These are phyloP conservation scores for Nephelium lappaceum DNA, from an alignment of 345 rosid species.

Conservation along the genomic window DNA sequence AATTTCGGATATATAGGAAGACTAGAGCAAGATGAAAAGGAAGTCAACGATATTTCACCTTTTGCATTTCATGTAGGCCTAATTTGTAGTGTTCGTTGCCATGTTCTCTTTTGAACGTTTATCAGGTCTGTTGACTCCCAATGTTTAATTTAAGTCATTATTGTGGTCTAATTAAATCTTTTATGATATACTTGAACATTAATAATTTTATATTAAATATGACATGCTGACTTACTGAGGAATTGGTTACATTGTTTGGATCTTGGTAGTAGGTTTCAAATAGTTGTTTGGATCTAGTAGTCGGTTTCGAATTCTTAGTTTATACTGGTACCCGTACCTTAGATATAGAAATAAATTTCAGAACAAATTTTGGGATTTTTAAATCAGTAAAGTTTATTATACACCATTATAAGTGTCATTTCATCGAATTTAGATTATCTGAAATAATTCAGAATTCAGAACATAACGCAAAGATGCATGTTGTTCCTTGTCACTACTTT, in stretches of 20 bases:
- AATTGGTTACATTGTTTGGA: neutral
- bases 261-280: neutral
- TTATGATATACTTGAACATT: neutral
- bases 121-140: neutral
- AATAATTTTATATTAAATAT: neutral
- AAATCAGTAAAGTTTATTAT: neutral
- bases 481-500: too few species aligned
- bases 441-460: too few species aligned
- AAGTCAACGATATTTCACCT: neutral
- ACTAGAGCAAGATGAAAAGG: conserved; percentile 18
- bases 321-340: neutral
- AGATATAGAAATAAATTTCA: neutral
- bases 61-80: neutral
- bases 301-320: neutral
- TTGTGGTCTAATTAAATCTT: neutral
- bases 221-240: neutral
- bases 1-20: neutral
- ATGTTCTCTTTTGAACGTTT: neutral
- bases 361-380: neutral
- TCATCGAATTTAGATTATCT: neutral
- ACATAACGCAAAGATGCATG: too few species aligned
- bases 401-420: neutral
- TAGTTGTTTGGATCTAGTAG: neutral
- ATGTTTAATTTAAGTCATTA: neutral
- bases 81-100: neutral